phyloP scores from a whole-genome alignment of 1,284 basidiomycete genomes.

The Microbotryomycetes sp. region DNA sequence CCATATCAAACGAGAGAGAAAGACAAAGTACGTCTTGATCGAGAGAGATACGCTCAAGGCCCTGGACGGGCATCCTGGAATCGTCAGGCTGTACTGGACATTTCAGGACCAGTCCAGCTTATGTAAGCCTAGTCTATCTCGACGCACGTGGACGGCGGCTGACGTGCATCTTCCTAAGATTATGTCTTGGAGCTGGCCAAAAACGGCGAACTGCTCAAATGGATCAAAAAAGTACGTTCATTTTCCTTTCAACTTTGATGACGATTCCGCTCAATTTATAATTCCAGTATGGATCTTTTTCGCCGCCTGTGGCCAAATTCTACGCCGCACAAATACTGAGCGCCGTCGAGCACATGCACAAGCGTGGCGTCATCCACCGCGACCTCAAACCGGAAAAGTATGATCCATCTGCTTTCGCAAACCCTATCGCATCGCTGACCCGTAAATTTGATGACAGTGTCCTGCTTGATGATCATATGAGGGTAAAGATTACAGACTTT shows the following conservation, averaged over 20 bases:
- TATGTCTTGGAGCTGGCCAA: slow-evolving; percentile 81
- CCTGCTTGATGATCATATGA: slow-evolving; percentile 71
- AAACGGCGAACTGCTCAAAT: slow-evolving; percentile 81
- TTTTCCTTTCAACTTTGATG: neutral
- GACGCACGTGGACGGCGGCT: too few relatives aligned
- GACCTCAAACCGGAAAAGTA: slow-evolving; percentile 41
- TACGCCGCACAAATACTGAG: slow-evolving; percentile 84
- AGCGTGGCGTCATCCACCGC: slow-evolving; percentile 79
- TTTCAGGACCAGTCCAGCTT: slow-evolving; percentile 34
- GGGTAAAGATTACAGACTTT: slow-evolving; percentile 94
- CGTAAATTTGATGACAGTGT: slow-evolving; percentile 50
- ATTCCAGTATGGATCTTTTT: slow-evolving; percentile 59
- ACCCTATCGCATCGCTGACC: neutral
- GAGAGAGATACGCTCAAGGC: slow-evolving; percentile 56
- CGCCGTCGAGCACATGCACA: slow-evolving; percentile 81
- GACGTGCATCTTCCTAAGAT: slow-evolving; percentile 48
- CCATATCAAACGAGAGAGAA: slow-evolving; percentile 59
- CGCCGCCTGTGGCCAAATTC: slow-evolving; percentile 62
- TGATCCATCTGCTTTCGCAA: too few relatives aligned
- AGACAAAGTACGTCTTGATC: slow-evolving; percentile 56
- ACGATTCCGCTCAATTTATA: neutral
- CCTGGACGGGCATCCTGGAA: slow-evolving; percentile 41
- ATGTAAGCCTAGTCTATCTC: slow-evolving; percentile 11
- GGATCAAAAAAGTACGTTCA: slow-evolving; percentile 52
- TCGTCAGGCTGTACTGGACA: slow-evolving; percentile 36